Evolutionary conservation across 1,284 basidiomycete species (phyloP).

Genomic region (Cystobasidium sp.): DNA sequence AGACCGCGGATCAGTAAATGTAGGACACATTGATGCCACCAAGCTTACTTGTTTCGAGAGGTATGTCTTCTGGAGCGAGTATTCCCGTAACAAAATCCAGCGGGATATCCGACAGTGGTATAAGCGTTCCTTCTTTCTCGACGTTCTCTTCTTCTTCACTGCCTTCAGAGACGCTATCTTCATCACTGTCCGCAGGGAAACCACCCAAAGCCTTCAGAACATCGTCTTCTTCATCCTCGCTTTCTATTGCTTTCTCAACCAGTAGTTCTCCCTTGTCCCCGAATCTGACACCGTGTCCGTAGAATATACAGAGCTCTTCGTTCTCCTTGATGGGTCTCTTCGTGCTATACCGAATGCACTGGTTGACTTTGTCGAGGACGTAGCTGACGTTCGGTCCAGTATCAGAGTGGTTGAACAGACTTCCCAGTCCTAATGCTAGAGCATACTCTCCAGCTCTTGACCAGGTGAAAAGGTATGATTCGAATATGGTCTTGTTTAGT

Average conservation of each 20-base stretch:
- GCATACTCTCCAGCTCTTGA: conserved; percentile 74
- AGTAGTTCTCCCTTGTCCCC: conserved; percentile 11
- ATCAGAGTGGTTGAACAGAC: conserved; percentile 77
- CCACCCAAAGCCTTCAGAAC: conserved; percentile 42
- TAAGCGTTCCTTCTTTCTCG: conserved; percentile 66
- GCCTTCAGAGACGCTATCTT: conserved; percentile 38
- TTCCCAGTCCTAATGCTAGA: conserved; percentile 80
- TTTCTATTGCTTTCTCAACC: conserved; percentile 1
- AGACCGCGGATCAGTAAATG: conserved; percentile 71
- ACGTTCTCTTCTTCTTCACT: background rate
- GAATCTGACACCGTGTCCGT: conserved; percentile 62
- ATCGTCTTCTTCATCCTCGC: conserved; percentile 18
- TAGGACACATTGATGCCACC: conserved; percentile 63
- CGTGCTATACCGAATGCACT: conserved; percentile 72
- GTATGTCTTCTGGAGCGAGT: conserved; percentile 56
- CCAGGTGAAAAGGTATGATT: conserved; percentile 87
- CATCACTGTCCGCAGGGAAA: conserved; percentile 33
- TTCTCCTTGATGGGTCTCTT: conserved; percentile 63
- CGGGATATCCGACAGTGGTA: conserved; percentile 48
- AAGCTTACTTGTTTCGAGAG: conserved; percentile 47
- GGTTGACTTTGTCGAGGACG: conserved; percentile 60
- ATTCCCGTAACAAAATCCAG: conserved; percentile 56
- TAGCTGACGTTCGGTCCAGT: conserved; percentile 71
- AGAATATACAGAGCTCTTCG: conserved; percentile 80
- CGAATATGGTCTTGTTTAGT: conserved; percentile 67